Evolutionary conservation across 768 basidiomycete genomes (phyloP).

Genomic region (Peribolospora baueri): DNA sequence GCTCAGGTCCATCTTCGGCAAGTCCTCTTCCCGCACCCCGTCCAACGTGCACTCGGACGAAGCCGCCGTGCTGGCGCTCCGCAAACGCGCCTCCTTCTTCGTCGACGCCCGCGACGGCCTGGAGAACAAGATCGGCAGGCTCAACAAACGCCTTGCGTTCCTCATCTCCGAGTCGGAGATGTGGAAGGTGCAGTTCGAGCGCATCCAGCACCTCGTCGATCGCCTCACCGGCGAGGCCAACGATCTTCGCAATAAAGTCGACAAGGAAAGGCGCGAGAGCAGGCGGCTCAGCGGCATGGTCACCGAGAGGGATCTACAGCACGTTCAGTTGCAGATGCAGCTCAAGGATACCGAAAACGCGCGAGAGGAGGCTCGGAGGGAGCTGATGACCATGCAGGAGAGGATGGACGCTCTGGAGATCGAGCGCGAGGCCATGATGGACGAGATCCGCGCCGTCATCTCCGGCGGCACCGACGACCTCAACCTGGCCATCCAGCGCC

Average conservation of each 20-base stretch:
- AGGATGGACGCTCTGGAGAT: constrained; percentile 17
- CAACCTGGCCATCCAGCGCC: not conserved
- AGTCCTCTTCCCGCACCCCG: no score
- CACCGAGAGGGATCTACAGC: constrained; percentile 24
- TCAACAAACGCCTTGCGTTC: constrained; percentile 65
- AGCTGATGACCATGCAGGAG: no score
- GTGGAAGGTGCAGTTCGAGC: constrained; percentile 82
- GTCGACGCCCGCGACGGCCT: constrained; percentile 82
- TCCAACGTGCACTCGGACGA: no score
- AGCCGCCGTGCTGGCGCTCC: constrained; percentile 31
- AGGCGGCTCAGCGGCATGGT: constrained; percentile 58
- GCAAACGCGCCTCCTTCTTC: constrained; percentile 79
- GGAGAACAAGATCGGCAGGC: constrained; percentile 74
- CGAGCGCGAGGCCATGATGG: constrained; percentile 18
- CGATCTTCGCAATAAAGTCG: constrained; percentile 64
- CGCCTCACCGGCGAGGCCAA: constrained; percentile 64
- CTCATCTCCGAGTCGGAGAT: constrained; percentile 72
- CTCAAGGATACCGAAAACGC: constrained; percentile 76
- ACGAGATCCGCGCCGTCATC: constrained; percentile 15
- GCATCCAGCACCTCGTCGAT: constrained; percentile 83
- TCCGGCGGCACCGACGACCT: constrained; percentile 11
- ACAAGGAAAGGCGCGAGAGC: constrained; percentile 71
- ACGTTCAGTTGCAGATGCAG: constrained; percentile 53
- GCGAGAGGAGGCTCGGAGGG: constrained; percentile 45
- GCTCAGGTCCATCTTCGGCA: no score